Evolutionary conservation across 306 rosid species (phyloP).

Genomic region (Inga laurina): DNA sequence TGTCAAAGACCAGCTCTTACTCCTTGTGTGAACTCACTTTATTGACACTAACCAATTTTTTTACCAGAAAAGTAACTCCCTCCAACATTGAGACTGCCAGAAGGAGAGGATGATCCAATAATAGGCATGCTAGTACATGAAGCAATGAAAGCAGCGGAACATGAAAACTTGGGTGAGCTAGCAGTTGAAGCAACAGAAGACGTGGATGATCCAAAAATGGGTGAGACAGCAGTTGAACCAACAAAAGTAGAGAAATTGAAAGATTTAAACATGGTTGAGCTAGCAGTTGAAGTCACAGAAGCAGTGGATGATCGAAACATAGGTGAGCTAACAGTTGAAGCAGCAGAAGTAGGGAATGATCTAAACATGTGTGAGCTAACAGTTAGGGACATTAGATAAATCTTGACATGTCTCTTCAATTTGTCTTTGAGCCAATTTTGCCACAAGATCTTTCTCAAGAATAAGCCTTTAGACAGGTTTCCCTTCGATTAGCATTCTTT

Average conservation of each 20-base stretch:
- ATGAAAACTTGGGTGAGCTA: too few species aligned
- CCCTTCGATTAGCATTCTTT: neutral
- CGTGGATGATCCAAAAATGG: neutral
- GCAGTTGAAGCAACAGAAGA: neutral
- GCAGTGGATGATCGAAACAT: neutral
- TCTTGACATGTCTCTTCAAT: neutral
- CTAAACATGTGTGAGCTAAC: neutral
- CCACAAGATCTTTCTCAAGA: neutral
- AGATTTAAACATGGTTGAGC: neutral
- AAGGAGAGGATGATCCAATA: too few species aligned
- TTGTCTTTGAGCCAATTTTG: neutral
- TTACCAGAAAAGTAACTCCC: too few species aligned
- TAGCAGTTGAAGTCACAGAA: neutral
- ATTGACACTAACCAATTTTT: too few species aligned
- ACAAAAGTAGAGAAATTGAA: too few species aligned
- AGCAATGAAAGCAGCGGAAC: too few species aligned
- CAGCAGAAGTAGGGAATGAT: neutral
- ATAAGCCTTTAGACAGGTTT: neutral
- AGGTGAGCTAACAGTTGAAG: neutral
- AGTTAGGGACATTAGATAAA: neutral
- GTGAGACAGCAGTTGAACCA: neutral
- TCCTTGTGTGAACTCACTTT: too few species aligned
- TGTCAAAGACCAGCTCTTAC: too few species aligned
- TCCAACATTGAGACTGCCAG: too few species aligned
- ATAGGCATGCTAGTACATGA: too few species aligned